Conservation (phyloP, 1,284 basidiomycete species). For the Wallemia mellicola region DNA sequence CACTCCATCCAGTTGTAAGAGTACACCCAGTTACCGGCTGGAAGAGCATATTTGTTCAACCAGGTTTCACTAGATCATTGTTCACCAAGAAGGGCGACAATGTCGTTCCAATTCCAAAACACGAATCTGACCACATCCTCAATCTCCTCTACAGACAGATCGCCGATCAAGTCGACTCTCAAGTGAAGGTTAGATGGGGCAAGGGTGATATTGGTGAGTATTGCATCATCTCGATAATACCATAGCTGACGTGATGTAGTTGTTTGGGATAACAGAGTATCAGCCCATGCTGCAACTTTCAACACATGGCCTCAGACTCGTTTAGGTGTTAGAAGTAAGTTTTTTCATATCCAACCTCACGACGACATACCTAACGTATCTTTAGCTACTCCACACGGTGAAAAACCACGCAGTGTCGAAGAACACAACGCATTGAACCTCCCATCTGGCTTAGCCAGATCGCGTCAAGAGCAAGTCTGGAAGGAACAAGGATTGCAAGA, state of each 20-base stretch:
- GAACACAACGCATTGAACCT: slow-evolving; percentile 30
- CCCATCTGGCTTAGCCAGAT: slow-evolving; percentile 28
- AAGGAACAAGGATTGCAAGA: slow-evolving; percentile 26
- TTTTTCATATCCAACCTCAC: no score
- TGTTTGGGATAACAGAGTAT: slow-evolving; percentile 39
- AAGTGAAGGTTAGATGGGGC: slow-evolving; percentile 22
- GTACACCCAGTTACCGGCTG: slow-evolving; percentile 11
- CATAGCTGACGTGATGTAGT: no score
- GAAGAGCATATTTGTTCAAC: slow-evolving; percentile 18
- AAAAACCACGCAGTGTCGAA: slow-evolving; percentile 39
- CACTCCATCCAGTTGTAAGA: slow-evolving; percentile 20
- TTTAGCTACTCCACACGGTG: slow-evolving; percentile 50
- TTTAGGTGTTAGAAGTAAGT: slow-evolving; percentile 47
- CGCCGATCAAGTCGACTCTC: slow-evolving; percentile 30
- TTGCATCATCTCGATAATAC: no score
- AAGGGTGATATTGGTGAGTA: slow-evolving; percentile 30
- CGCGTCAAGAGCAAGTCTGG: slow-evolving; percentile 31
- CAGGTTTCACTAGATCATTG: slow-evolving; percentile 14
- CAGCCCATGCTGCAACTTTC: slow-evolving; percentile 42
- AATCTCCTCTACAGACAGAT: slow-evolving; percentile 39
- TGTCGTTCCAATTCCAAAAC: slow-evolving; percentile 43
- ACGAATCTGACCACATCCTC: slow-evolving; percentile 41
- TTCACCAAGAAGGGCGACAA: neutral
- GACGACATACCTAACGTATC: no score
- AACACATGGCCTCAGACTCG: slow-evolving; percentile 42